Conservation (phyloP, 1,284 basidiomycete genomes). For the Inonotus obliquus region DNA sequence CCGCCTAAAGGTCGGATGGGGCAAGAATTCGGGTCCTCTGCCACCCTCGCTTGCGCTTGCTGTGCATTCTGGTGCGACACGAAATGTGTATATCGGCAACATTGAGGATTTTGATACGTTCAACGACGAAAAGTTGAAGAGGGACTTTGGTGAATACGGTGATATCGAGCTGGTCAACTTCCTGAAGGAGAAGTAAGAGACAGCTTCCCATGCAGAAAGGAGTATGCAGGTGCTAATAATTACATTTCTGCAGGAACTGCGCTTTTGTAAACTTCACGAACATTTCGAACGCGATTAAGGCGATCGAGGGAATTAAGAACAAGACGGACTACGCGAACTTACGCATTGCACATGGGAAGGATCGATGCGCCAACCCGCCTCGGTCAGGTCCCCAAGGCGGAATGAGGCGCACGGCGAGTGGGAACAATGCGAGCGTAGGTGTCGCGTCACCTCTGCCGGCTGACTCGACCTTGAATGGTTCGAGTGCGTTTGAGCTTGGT, state of each 20-base stretch:
- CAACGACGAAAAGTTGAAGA: constrained; percentile 79
- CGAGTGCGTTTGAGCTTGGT: constrained; percentile 25
- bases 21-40: constrained; percentile 84
- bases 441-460: constrained; percentile 24
- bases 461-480: constrained; percentile 23
- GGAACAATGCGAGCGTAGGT: constrained; percentile 31
- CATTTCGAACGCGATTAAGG: constrained; percentile 91
- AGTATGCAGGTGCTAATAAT: neutral
- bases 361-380: constrained; percentile 90
- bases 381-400: constrained; percentile 72
- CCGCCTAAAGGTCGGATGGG: constrained; percentile 92
- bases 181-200: constrained; percentile 82
- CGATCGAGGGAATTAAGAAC: constrained; percentile 87
- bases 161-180: constrained; percentile 96
- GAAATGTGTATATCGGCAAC: constrained; percentile 93
- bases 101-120: constrained; percentile 90
- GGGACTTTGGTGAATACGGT: constrained; percentile 89
- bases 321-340: constrained; percentile 80
- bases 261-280: constrained; percentile 94
- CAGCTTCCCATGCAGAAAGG: neutral
- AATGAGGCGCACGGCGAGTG: constrained; percentile 35
- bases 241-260: constrained; percentile 59
- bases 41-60: constrained; percentile 79
- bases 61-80: constrained; percentile 85
- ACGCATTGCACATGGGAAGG: constrained; percentile 89